Evolutionary conservation across 306 rosid species (phyloP), one percentile per base, ranked within the genome.

Genomic region (Urtica urens): DNA sequence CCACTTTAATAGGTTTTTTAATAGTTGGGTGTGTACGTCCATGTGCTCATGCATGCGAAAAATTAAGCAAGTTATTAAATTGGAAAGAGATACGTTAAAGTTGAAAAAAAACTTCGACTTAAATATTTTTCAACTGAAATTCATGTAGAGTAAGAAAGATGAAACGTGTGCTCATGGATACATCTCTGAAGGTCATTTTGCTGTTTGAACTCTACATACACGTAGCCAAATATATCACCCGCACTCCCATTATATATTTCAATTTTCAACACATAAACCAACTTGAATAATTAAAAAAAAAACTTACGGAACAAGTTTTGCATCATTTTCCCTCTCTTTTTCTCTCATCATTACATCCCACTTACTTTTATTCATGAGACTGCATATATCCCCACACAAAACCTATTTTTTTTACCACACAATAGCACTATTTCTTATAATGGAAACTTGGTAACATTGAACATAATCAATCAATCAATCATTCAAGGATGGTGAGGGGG

Each of bases 401-500:
- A 40, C 46, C 23, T 4, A 10, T 28, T 28, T 10, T 4, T 4
- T 40, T 41, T 21, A 19, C 20, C 46, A 41, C 46, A 8, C 14
- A 41, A 41, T 3, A 41, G 20, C 46, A 7, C 17, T 24, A 41
- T 41, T 38, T 38, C n/a, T n/a, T n/a, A n/a, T n/a, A n/a, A n/a
- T n/a, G n/a, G n/a, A n/a, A n/a, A n/a, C n/a, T n/a, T n/a, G n/a
- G n/a, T 28, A 4, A 28, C 10, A 28, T 4, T 28, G 33, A 28
- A 28, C 33, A 28, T 28, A 28, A 10, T 28, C n/a, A 28, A 28
- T 28, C 10, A 28, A 28, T 28, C 10, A n/a, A n/a, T n/a, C n/a
- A n/a, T n/a, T n/a, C n/a, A 82, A 35, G 81, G 70, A 54, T 60
- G 71, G 45, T 28, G 83, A 1, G 26, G 80, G 1, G 74, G 78